These are phyloP conservation scores for Astrephomene gubernaculifera DNA, from an alignment of 139 green algal genomes.

Conservation along the genomic window DNA sequence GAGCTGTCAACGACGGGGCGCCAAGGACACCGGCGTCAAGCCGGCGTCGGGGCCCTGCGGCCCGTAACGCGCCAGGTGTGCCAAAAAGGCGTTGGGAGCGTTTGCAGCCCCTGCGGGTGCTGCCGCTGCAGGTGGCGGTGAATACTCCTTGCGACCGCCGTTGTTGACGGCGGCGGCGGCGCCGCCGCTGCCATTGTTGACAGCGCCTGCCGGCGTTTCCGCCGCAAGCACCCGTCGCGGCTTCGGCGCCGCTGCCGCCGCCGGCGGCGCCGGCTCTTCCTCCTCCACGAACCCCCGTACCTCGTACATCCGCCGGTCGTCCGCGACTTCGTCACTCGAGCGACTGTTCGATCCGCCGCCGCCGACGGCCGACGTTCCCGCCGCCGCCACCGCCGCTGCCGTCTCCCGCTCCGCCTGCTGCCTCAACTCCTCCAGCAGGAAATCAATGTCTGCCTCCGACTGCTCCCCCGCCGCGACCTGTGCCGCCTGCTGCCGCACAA, in stretches of 20 bases:
- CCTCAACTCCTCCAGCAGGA: constrained; percentile 20
- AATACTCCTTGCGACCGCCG: background rate
- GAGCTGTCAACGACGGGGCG: too few relatives aligned
- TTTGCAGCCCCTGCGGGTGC: background rate
- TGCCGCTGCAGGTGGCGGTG: background rate
- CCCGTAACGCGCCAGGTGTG: background rate
- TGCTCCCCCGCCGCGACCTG: constrained; percentile 36
- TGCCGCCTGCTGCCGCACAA: constrained; percentile 23
- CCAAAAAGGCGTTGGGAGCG: constrained; percentile 23
- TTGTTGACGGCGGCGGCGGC: background rate
- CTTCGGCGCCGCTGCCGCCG: background rate
- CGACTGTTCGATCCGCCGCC: constrained; percentile 12
- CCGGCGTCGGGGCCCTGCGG: background rate
- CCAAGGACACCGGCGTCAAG: too few relatives aligned
- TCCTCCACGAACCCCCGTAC: constrained; percentile 1
- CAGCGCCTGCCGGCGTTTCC: background rate
- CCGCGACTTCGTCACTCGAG: background rate
- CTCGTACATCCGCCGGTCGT: constrained; percentile 31
- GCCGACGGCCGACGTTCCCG: background rate
- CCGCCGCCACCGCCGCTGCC: background rate
- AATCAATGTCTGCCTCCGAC: constrained; percentile 35
- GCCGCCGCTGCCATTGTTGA: background rate
- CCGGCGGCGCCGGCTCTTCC: background rate
- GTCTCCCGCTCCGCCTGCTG: background rate
- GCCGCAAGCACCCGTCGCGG: background rate